Evolutionary conservation across 2,329 filamentous ascomycete genomes (phyloP), one percentile per base, ranked within the genome.

Genomic region (Diaporthe australafricana): DNA sequence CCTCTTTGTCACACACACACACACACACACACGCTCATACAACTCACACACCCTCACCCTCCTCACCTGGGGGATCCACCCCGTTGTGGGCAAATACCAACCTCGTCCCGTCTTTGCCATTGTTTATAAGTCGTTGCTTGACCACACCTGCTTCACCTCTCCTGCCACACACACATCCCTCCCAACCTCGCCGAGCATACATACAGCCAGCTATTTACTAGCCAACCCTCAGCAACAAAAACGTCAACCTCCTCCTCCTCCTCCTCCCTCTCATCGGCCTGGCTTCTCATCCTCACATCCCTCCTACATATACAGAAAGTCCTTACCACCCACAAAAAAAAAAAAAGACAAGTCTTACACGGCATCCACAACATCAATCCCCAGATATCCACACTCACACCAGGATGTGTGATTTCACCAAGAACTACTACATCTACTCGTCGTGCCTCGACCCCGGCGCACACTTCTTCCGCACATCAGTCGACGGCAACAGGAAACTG

Each of bases 381-480:
- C 27, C n/a, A 3, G 16, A 25, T 38, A 38, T 17, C 25, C 12
- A 2, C n/a, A 22, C 32, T 22, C 20, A 16, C 38, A 27, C 71
- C 78, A 84, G 35, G 72, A 89, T 90, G 88, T 90, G 88, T 79
- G 85, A 89, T 80, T 93, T 91, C 78, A 92, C 90, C 77, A 93
- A 92, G 77, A 93, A 93, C 81, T 94, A 92, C 80, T 94, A 93
- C 82, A 91, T 94, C 80, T 94, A 94, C 83, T 91, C 90, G 71
- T 87, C 89, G 53, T 94, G 92, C 78, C 81, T 87, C 70, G 91
- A 94, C 78, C 92, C 92, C 0, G 89, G 89, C 50, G 86, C 88
- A 20, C 92, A 94, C 80, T 94, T 93, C 81, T 91, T 93, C 80
- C 87, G 89, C 75, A 93, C 91, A 1, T 90, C 90, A 1, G 85